A percentile compares a stretch with the other conserved stretches of the same genome.
Conservation (phyloP, 345 rosid genomes). For the Linum tenue region DNA sequence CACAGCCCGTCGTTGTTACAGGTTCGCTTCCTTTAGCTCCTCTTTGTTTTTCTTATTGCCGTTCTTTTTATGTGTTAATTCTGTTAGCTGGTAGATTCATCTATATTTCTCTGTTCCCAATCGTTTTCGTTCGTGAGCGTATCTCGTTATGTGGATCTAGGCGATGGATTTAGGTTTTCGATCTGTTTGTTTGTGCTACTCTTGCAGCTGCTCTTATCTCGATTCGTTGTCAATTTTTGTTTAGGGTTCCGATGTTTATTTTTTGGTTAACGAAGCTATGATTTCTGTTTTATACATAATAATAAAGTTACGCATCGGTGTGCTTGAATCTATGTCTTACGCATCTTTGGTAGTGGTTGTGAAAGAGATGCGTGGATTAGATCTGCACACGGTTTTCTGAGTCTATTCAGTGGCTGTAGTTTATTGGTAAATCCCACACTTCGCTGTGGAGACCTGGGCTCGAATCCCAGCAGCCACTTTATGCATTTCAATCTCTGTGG, state of each 20-base stretch:
- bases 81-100: background rate
- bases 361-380: background rate
- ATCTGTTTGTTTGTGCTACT: background rate
- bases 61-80: background rate
- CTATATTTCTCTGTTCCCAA: no score
- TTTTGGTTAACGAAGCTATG: background rate
- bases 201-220: background rate
- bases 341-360: background rate
- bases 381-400: no score
- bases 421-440: slow-evolving; percentile 21
- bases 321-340: background rate
- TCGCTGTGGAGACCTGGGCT: slow-evolving; percentile 8
- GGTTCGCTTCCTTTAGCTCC: slow-evolving; percentile 6
- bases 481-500: background rate
- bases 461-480: slow-evolving; percentile 8
- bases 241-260: background rate
- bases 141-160: background rate
- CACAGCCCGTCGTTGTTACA: background rate
- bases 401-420: slow-evolving; percentile 10
- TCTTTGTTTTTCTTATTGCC: background rate
- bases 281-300: background rate
- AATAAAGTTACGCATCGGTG: background rate
- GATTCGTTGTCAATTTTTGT: background rate
- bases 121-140: background rate
- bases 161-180: background rate